phyloP scores from a whole-genome alignment of 305 asterid genomes.

The Solanum chacoense region DNA sequence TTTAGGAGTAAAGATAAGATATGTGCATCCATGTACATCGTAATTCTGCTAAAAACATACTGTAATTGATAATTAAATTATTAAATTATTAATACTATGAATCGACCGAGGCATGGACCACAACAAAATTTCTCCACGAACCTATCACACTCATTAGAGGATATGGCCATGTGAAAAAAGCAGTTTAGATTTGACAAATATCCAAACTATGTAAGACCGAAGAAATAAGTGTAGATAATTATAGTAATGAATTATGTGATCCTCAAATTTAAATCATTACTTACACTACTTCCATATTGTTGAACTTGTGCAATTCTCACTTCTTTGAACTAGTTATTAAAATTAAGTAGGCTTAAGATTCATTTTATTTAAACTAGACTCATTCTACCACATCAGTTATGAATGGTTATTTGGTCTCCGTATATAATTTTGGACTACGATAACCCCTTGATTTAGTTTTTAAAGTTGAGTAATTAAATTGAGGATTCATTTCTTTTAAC shows the following conservation, averaged over 20 bases:
- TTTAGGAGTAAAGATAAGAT: not conserved
- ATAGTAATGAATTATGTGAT: not conserved
- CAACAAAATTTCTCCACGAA: not conserved
- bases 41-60: not conserved
- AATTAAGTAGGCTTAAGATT: too few species aligned
- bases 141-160: not conserved
- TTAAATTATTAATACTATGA: not conserved
- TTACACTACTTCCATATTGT: too few species aligned
- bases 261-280: not conserved
- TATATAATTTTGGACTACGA: too few species aligned
- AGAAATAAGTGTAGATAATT: not conserved
- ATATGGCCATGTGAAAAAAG: not conserved
- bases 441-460: too few species aligned
- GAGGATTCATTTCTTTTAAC: not conserved
- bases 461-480: not conserved
- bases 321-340: too few species aligned
- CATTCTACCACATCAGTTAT: too few species aligned
- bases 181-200: not conserved
- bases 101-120: not conserved
- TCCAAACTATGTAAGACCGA: not conserved
- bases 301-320: too few species aligned
- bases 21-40: not conserved
- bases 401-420: not conserved
- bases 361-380: too few species aligned
- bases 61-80: not conserved